phyloP scores from a whole-genome alignment of 1,284 basidiomycete species.

The Trichosporon coremiiforme region DNA sequence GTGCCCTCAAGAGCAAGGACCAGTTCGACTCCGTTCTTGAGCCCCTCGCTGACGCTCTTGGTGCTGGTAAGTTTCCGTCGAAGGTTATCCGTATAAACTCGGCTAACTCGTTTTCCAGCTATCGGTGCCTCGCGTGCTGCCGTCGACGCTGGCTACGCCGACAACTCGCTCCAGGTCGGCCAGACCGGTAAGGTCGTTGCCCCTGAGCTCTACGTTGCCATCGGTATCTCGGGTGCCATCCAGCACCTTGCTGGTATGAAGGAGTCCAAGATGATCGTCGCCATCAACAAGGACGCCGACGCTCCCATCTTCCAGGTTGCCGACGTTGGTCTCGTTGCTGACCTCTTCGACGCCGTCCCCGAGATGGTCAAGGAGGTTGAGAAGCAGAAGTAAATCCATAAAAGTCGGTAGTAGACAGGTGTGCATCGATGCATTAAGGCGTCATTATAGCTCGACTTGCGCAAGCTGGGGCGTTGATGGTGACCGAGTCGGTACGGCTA shows the following conservation, averaged over 20 bases:
- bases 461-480: neutral
- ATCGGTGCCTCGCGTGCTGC: conserved; percentile 97
- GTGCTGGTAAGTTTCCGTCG: conserved; percentile 62
- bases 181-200: conserved; percentile 84
- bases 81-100: neutral
- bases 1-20: conserved; percentile 92
- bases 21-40: conserved; percentile 86
- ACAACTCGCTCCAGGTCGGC: conserved; percentile 97
- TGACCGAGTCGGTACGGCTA: neutral
- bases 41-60: conserved; percentile 88
- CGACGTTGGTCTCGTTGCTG: conserved; percentile 90
- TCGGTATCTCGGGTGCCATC: conserved; percentile 97
- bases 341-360: conserved; percentile 85
- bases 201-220: conserved; percentile 83
- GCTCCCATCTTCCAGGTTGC: conserved; percentile 99
- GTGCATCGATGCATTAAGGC: conserved; percentile 20
- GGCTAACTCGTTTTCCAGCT: conserved; percentile 58
- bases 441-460: conserved; percentile 7
- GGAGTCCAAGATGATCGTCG: conserved; percentile 97
- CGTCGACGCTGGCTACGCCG: conserved; percentile 97
- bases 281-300: conserved; percentile 98
- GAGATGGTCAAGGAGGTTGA: conserved; percentile 77
- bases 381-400: conserved; percentile 28
- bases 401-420: conserved; percentile 20
- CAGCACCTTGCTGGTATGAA: conserved; percentile 99